A percentile compares a stretch with the other conserved stretches of the same genome.
phyloP scores from a whole-genome alignment of 192 early-diverging fungal species.

The Backusella circina region DNA sequence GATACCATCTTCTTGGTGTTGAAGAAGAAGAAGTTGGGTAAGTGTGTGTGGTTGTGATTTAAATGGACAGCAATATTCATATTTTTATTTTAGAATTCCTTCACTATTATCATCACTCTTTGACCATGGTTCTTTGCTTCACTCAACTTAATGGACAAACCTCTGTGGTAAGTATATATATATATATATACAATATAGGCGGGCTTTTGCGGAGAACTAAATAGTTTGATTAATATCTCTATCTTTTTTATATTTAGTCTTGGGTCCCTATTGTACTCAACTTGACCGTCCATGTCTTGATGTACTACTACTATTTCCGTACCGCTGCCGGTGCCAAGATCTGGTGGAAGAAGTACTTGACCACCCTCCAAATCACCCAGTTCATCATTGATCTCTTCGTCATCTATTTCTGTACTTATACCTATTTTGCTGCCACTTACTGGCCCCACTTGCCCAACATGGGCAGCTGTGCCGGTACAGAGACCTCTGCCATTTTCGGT shows the following conservation, averaged over 20 bases:
- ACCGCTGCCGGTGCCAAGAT: constrained; percentile 70
- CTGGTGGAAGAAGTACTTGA: constrained; percentile 95
- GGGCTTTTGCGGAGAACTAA: background rate
- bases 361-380: constrained; percentile 86
- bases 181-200: background rate
- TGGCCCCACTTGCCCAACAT: constrained; percentile 53
- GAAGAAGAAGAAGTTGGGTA: constrained; percentile 79
- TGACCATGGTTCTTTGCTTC: constrained; percentile 86
- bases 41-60: background rate
- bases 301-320: constrained; percentile 91
- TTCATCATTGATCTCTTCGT: constrained; percentile 85
- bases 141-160: constrained; percentile 72
- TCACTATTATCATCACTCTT: constrained; percentile 90
- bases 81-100: constrained; percentile 86
- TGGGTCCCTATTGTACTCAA: constrained; percentile 83
- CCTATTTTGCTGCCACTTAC: constrained; percentile 70
- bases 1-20: constrained; percentile 87
- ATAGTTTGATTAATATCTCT: background rate
- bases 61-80: no score
- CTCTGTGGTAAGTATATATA: constrained; percentile 64
- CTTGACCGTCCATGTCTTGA: constrained; percentile 85
- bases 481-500: constrained; percentile 79
- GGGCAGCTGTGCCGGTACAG: constrained; percentile 73
- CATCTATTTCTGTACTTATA: constrained; percentile 87
- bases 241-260: constrained; percentile 30